A percentile compares a stretch with the other conserved stretches of the same genome.
Evolutionary conservation across 352 stramenopile genomes (phyloP).

Genomic region (Globisporangium rhizosaccharum): DNA sequence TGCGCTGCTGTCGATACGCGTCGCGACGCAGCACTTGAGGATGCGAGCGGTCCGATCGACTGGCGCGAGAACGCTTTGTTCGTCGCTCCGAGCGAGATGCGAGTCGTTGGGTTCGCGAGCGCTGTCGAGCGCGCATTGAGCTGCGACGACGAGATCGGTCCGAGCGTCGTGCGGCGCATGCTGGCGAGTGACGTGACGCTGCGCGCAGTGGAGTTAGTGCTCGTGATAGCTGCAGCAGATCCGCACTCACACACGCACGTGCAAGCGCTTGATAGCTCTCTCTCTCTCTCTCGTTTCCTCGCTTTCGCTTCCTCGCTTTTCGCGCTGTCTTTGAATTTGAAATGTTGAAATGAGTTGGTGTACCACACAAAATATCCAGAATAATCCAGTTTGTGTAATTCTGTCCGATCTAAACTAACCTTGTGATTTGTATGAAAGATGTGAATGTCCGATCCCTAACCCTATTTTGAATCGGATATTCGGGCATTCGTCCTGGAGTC

Average conservation of each 20-base stretch:
- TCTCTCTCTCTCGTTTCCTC: too few species aligned
- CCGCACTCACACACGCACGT: not conserved
- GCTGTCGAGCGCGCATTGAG: constrained; percentile 54
- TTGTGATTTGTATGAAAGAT: not conserved
- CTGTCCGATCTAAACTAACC: not conserved
- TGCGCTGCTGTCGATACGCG: constrained; percentile 41
- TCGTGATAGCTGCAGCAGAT: not conserved
- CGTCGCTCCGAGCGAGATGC: constrained; percentile 50
- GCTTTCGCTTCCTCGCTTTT: too few species aligned
- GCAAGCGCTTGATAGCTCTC: too few species aligned
- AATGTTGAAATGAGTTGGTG: too few species aligned
- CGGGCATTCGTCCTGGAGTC: not conserved
- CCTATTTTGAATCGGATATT: not conserved
- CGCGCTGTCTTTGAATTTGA: too few species aligned
- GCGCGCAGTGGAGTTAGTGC: too few species aligned
- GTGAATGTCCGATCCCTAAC: not conserved
- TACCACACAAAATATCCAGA: too few species aligned
- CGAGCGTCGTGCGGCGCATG: constrained; percentile 84
- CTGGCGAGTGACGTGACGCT: not conserved
- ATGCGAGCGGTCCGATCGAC: constrained; percentile 43
- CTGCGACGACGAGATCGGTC: constrained; percentile 79
- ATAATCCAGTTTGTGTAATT: not conserved
- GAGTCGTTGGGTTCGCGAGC: constrained; percentile 29
- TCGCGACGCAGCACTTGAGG: constrained; percentile 24
- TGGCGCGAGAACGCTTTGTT: constrained; percentile 44